Percentiles rank a stretch among this genome's conserved stretches.
These are phyloP conservation scores for Didymella pinodella DNA, from an alignment of 2,329 filamentous ascomycete species.

Conservation along the genomic window DNA sequence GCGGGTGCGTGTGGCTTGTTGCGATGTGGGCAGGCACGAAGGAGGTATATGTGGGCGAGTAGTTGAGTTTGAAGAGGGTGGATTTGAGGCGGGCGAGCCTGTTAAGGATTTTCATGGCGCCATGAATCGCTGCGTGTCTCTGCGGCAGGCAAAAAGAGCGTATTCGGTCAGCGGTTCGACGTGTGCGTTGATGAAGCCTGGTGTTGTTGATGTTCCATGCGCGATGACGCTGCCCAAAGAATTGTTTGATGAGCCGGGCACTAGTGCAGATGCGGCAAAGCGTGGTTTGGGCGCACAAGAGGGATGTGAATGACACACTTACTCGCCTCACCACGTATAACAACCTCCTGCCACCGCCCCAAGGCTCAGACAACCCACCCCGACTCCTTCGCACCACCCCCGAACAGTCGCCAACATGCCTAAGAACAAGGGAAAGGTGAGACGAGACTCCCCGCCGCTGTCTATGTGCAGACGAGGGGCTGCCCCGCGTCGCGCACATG, in stretches of 20 bases:
- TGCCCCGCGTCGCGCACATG: conserved; percentile 30
- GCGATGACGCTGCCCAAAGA: conserved; percentile 13
- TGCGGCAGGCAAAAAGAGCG: neutral
- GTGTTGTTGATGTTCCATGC: neutral
- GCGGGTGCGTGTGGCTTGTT: conserved; percentile 37
- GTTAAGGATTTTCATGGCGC: conserved; percentile 29
- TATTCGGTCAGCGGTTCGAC: neutral
- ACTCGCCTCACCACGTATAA: conserved; percentile 16
- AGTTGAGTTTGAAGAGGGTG: conserved; percentile 32
- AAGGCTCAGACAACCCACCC: conserved; percentile 22
- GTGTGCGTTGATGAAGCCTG: neutral
- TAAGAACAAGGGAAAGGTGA: conserved; percentile 99
- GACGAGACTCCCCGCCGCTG: conserved; percentile 16
- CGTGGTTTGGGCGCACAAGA: conserved; percentile 12
- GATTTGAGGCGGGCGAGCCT: conserved; percentile 26
- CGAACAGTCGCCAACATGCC: conserved; percentile 71
- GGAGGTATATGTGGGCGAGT: conserved; percentile 35
- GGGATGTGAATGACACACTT: conserved; percentile 12
- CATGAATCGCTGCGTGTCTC: neutral
- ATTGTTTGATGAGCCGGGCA: neutral
- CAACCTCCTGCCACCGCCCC: conserved; percentile 11
- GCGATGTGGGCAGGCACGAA: conserved; percentile 35
- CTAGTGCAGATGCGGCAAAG: neutral
- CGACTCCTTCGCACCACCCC: conserved; percentile 12
- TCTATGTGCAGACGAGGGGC: conserved; percentile 19